phyloP scores from a whole-genome alignment of 305 asterid genomes.

The Fraxinus baroniana region DNA sequence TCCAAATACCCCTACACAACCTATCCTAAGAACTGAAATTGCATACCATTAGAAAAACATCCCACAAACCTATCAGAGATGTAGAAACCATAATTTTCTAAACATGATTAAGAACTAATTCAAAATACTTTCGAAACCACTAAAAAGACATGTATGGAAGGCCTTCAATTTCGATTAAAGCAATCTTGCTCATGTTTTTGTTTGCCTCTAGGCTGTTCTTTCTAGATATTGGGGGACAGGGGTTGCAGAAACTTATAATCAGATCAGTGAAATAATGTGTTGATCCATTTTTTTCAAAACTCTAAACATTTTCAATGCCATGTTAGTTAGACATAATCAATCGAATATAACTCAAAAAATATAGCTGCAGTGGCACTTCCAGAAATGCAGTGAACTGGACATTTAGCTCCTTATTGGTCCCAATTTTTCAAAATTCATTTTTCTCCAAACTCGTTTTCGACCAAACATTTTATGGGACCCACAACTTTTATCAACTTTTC shows the following conservation, averaged over 20 bases:
- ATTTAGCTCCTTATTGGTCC: neutral
- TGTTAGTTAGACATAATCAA: neutral
- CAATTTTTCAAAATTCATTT: neutral
- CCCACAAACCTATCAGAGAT: neutral
- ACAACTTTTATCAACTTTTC: neutral
- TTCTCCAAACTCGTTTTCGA: neutral
- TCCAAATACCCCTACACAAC: neutral
- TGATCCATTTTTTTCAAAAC: neutral
- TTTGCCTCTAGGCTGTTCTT: neutral
- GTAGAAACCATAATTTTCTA: neutral
- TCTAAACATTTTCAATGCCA: neutral
- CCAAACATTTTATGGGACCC: neutral
- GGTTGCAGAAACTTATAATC: neutral
- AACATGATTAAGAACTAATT: neutral
- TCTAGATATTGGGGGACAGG: neutral
- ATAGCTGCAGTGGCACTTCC: conserved; percentile 8
- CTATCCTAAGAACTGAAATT: neutral
- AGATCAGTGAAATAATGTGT: neutral
- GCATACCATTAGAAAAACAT: neutral
- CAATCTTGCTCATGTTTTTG: neutral
- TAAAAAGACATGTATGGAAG: neutral
- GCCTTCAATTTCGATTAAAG: neutral
- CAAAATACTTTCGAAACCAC: neutral
- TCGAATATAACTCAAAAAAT: neutral
- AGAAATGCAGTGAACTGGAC: conserved; percentile 7